These are phyloP conservation scores for Cryphonectria nitschkei DNA, from an alignment of 2,329 filamentous ascomycete species.

Conservation along the genomic window DNA sequence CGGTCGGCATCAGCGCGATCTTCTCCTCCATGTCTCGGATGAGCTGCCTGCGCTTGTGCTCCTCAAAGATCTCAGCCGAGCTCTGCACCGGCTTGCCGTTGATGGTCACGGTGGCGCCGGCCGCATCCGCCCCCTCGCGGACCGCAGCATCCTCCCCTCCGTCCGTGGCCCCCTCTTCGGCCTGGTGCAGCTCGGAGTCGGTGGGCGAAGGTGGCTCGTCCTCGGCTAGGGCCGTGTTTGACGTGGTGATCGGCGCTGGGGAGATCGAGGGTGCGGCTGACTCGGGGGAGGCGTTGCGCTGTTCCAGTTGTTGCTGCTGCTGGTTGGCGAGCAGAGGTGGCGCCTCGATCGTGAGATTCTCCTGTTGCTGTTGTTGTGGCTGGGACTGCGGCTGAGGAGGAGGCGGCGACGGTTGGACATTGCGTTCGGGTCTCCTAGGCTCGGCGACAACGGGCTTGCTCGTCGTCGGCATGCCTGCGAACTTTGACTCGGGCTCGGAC, in stretches of 20 bases:
- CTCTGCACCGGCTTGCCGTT: constrained; percentile 33
- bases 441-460: constrained; percentile 17
- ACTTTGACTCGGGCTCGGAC: constrained; percentile 24
- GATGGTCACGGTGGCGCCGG: constrained; percentile 11
- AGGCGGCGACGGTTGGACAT: constrained; percentile 24
- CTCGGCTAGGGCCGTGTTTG: constrained; percentile 12
- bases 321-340: constrained; percentile 22
- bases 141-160: neutral
- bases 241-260: neutral
- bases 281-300: neutral
- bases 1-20: constrained; percentile 47
- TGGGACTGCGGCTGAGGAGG: constrained; percentile 1
- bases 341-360: constrained; percentile 18
- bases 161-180: constrained; percentile 39
- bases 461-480: constrained; percentile 25
- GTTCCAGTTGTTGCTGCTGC: constrained; percentile 18
- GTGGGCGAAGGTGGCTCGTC: constrained; percentile 22
- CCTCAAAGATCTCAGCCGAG: constrained; percentile 43
- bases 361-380: neutral
- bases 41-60: constrained; percentile 49
- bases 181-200: constrained; percentile 32
- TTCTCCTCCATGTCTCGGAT: constrained; percentile 57
- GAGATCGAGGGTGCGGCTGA: neutral
- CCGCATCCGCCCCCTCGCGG: constrained; percentile 5
- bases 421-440: constrained; percentile 9